Base-by-base conservation (phyloP, 2,329 filamentous ascomycete species). In the Colletotrichum sp. region DNA sequence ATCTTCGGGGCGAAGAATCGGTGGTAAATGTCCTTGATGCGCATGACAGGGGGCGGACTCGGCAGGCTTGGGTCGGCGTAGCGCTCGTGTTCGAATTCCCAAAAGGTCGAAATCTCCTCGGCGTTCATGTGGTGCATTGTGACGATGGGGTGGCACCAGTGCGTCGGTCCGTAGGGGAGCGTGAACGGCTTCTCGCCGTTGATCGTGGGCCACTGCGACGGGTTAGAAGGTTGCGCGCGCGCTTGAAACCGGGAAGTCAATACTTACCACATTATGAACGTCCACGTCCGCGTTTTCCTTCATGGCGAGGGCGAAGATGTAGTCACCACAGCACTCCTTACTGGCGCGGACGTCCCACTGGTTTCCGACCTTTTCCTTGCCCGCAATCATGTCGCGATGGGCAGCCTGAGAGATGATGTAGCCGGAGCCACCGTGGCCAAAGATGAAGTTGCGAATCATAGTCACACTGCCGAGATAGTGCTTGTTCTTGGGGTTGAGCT, bases 371-470 rank as follows among this genome's bases (percentile, higher is more conserved):
- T 85, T 85, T 4, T 83, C 82, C 58, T 87, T 79, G 36, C 85
- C 83, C 1, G 85, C 83, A 43, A 91, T 86, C 26, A 84, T 80
- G 36, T 82, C 82, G 65, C 86, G 81, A 86, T 93, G 89, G 5
- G 90, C 87, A 2, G 86, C 87, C 38, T 87, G 83, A 30, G 89
- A 91, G 34, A 92, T 77, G 30, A 89, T 78, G 72, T 90, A 91
- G 3, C 91, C 91, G 63, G 88, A 90, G 3, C 90, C 90, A 6
- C 90, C 90, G 77, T 92, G 90, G 2, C 84, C 90, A 75, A 92
- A 92, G 8, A 82, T 78, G 58, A 87, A 84, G 28, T 80, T 80
- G 21, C 82, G 80, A 48, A 89, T 79, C 64, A 86, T 84, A 10
- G 88, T 85, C 8, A 87, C 82, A 69, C 88, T 89, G 15, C 90